Conservation (phyloP, 345 rosid species). For the Salix dunnii region DNA sequence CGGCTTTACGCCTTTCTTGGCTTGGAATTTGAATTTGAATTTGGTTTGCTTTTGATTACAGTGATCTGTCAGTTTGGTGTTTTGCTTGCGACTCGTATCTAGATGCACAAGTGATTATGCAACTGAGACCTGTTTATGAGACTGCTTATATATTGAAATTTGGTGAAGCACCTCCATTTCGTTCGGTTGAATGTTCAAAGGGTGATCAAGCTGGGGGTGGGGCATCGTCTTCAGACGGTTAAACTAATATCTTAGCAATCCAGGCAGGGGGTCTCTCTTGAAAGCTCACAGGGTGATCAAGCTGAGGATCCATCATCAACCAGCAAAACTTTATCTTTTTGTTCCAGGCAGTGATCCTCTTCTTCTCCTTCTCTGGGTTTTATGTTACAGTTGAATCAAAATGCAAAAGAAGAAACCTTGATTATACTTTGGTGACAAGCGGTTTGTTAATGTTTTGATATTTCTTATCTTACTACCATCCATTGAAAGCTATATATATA, state of each 20-base stretch:
- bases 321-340: background rate
- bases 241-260: background rate
- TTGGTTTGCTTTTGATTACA: constrained; percentile 23
- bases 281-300: background rate
- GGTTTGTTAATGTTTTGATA: background rate
- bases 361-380: background rate
- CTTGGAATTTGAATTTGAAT: background rate
- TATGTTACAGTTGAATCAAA: background rate
- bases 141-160: constrained; percentile 77
- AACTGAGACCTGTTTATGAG: constrained; percentile 60
- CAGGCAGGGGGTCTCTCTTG: background rate
- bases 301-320: background rate
- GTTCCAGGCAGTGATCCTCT: background rate
- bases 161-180: constrained; percentile 67
- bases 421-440: background rate
- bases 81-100: constrained; percentile 76
- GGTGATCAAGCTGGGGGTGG: background rate
- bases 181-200: constrained; percentile 22
- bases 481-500: background rate
- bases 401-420: background rate
- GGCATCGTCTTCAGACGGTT: background rate
- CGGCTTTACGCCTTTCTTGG: background rate
- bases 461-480: background rate
- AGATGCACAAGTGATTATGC: constrained; percentile 59
- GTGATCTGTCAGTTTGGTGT: constrained; percentile 91